A percentile compares a stretch with the other conserved stretches of the same genome.
Conservation (phyloP, 2,329 filamentous ascomycete species). For the Zopfia rhizophila region DNA sequence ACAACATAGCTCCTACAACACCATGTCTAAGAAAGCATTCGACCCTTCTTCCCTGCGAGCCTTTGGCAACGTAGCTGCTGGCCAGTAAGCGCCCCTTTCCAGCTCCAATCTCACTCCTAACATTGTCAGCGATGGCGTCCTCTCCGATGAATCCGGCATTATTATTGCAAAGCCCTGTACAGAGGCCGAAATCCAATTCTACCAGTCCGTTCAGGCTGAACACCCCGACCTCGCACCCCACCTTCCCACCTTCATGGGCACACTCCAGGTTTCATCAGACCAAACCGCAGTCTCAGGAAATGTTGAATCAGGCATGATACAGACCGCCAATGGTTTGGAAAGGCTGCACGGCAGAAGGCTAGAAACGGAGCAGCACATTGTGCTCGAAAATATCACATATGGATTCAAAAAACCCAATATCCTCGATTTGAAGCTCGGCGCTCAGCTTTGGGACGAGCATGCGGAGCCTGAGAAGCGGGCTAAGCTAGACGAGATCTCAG, state of each 20-base stretch:
- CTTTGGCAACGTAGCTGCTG: constrained; percentile 81
- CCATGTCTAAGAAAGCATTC: constrained; percentile 60
- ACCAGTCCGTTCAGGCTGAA: constrained; percentile 73
- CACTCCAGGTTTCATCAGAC: constrained; percentile 67
- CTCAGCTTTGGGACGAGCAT: constrained; percentile 83
- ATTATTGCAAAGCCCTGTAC: constrained; percentile 97
- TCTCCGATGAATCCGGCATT: constrained; percentile 83
- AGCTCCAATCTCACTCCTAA: constrained; percentile 12
- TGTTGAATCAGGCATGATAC: constrained; percentile 39
- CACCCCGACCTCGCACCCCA: constrained; percentile 80
- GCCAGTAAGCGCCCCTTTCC: constrained; percentile 72
- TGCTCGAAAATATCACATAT: constrained; percentile 83
- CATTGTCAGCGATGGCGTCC: constrained; percentile 79
- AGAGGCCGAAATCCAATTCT: constrained; percentile 85
- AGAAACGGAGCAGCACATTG: constrained; percentile 80
- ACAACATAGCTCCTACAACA: too few relatives aligned
- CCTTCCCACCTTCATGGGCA: constrained; percentile 88
- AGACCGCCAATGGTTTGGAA: constrained; percentile 40
- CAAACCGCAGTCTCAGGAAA: constrained; percentile 22
- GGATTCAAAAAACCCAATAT: constrained; percentile 90
- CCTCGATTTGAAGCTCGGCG: constrained; percentile 90
- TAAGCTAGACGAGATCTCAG: constrained; percentile 68
- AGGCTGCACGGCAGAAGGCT: constrained; percentile 70
- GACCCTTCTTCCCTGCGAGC: constrained; percentile 71
- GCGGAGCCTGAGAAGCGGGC: constrained; percentile 67